Evolutionary conservation across 345 rosid genomes (phyloP), one percentile per base, ranked within the genome.

Genomic region (Brassica cretica): DNA sequence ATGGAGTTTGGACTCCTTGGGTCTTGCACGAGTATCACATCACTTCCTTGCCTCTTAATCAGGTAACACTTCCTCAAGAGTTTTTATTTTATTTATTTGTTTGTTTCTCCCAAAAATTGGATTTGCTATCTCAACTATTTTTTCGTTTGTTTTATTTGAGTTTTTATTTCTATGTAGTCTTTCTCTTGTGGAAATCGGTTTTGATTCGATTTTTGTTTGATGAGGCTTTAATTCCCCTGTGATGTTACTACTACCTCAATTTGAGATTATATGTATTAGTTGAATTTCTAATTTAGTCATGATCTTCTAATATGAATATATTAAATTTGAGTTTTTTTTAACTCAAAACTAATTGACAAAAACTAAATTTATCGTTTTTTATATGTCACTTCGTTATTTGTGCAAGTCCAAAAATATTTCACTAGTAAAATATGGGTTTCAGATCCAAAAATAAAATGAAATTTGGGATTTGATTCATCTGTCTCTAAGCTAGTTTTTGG

Each of bases 21-120:
- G 79, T 74, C 64, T 74, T 80, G 82, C 82, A 80, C 11, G 82
- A 80, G 75, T 79, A 79, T 69, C 78, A 79, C 60, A 69, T 75
- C 82, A 74, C 76, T 70, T 70, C 5, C 66, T 69, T 74, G 68
- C 67, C 82, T 37, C 39, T 0, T 35, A 1, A 2, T 56, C 72
- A 21, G 78, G 78, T 75, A 64, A 55, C 6, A 51, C 8, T n/a
- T 51, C 19, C 56, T 51, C 56, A 46, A 5, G 56, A 49, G 6
- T 49, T 51, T 51, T 51, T 51, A 51, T 51, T 51, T 51, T 49
- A n/a, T 51, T 51, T 51, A 51, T 51, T 51, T 51, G n/a, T 51
- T 51, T n/a, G 18, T 49, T 49, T 49, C n/a, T 46, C 53, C 49
- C 49, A 12, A 41, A 10, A 14, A 12, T 11, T 51, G 56, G 16